These are phyloP conservation scores for Apophysomyces sp. DNA, from an alignment of 371 early-diverging fungal genomes.

Conservation along the genomic window DNA sequence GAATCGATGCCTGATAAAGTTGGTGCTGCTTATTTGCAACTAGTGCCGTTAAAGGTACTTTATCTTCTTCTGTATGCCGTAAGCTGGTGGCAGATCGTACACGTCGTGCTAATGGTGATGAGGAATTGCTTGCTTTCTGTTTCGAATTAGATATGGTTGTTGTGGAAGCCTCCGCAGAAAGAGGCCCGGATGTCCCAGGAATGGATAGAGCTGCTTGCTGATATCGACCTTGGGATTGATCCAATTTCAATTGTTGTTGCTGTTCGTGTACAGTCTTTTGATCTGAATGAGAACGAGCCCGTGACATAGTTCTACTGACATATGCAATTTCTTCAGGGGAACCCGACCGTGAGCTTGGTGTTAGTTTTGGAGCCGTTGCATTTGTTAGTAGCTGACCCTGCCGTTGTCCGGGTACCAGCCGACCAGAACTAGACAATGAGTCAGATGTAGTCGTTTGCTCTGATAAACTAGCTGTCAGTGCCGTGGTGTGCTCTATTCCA, in stretches of 20 bases:
- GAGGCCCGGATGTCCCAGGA: not conserved
- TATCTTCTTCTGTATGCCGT: slow-evolving; percentile 29
- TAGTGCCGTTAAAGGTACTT: slow-evolving; percentile 31
- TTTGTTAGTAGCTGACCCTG: slow-evolving; percentile 8
- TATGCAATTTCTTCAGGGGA: slow-evolving; percentile 12
- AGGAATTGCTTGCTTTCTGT: not conserved
- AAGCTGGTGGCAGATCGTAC: slow-evolving; percentile 42
- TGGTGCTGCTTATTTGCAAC: slow-evolving; percentile 33
- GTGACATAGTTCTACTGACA: slow-evolving; percentile 24
- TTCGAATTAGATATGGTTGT: not conserved
- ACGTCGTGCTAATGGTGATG: slow-evolving; percentile 33
- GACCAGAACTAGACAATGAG: not conserved
- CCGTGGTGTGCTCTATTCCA: not conserved
- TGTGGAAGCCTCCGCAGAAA: not conserved
- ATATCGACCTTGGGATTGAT: slow-evolving; percentile 5
- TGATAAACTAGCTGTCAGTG: not conserved
- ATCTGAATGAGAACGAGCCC: slow-evolving; percentile 44
- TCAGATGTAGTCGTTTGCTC: slow-evolving; percentile 8
- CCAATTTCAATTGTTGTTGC: not conserved
- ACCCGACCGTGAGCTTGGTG: slow-evolving; percentile 19
- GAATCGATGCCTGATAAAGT: slow-evolving; percentile 11
- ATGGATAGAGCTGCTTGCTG: not conserved
- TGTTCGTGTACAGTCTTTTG: slow-evolving; percentile 15
- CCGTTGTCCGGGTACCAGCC: slow-evolving; percentile 2
- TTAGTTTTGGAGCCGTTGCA: slow-evolving; percentile 21